Base-by-base conservation (phyloP, 441 rosid species). In the Macaranga tanarius region DNA sequence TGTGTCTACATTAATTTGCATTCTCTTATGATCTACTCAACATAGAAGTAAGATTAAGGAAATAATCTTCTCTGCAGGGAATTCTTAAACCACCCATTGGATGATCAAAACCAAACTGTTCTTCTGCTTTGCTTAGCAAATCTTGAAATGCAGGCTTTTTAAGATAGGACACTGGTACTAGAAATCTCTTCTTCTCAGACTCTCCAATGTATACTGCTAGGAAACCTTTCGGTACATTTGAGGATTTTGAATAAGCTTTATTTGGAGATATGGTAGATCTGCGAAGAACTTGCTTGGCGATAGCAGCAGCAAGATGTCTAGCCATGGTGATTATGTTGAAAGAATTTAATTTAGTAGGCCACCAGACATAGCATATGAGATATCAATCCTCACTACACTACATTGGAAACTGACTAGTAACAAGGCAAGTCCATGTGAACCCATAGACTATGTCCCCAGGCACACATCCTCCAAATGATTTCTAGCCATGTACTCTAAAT, bases 31-130 rank as follows among this genome's bases (percentile, higher is more conserved):
- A n/a, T 50, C 61, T 34, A 20, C 38, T 79, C 73, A 82, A 75
- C 64, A 65, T 50, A 22, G 86, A 84, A 25, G 81, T 81, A 77
- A 81, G 76, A 20, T 79, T 71, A 67, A 80, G 45, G 71, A 71
- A 76, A n/a, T 59, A 55, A 26, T 73, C 73, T 70, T 72, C 70
- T 15, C 25, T 17, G 38, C 71, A 67, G 4, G 65, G 65, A 48
- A 48, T 48, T 15, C 15, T 48, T 9, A 40, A 40, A 40, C 2
- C 44, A 5, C 44, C 44, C 0, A 40, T 40, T 40, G 7, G 44
- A 40, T 40, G 44, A 40, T 55, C 34, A 54, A 28, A 66, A 2
- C 73, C 76, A 31, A 68, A 75, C 45, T 79, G 71, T 48, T 75
- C 76, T 58, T 72, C 79, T 0, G 69, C 74, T n/a, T 28, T 31